Percentiles rank a stretch among this genome's conserved stretches.
These are phyloP conservation scores for Tetragonia tetragonoides DNA, from an alignment of 148 eudicot genomes.

Conservation along the genomic window DNA sequence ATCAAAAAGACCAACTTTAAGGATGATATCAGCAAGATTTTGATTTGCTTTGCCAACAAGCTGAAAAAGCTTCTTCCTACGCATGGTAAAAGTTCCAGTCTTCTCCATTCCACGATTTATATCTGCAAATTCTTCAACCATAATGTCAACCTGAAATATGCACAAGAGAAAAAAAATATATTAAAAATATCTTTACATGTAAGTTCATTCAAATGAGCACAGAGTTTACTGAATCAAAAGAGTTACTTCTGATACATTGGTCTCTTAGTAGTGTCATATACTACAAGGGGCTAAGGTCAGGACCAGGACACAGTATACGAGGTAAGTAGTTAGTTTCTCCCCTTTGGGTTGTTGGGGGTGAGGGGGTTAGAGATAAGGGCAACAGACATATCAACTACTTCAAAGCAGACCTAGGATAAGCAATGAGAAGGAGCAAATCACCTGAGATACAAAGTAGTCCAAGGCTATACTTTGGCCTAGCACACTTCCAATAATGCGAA, in stretches of 20 bases:
- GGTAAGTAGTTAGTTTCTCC: not conserved
- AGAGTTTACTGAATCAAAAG: not conserved
- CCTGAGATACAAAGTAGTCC: constrained; percentile 94
- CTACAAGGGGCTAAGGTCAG: not conserved
- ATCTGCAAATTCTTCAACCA: constrained; percentile 82
- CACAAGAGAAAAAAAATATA: not conserved
- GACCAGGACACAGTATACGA: not conserved
- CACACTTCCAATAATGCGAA: constrained; percentile 88
- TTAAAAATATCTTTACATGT: not conserved
- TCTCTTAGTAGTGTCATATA: not conserved
- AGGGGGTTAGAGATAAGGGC: not conserved
- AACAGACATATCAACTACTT: not conserved
- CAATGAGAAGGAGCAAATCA: constrained; percentile 18
- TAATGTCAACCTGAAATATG: constrained; percentile 72
- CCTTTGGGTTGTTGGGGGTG: not conserved
- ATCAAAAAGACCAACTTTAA: constrained; percentile 91
- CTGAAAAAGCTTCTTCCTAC: constrained; percentile 83
- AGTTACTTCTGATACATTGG: not conserved
- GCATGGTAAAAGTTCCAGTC: constrained; percentile 86
- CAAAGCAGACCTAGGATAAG: not conserved
- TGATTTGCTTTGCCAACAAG: constrained; percentile 98
- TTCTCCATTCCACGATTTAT: constrained; percentile 94
- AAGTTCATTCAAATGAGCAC: not conserved
- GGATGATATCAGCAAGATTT: constrained; percentile 88
- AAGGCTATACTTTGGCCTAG: constrained; percentile 96